phyloP scores from a whole-genome alignment of 2,329 filamentous ascomycete genomes.

The Phymatotrichopsis omnivora region DNA sequence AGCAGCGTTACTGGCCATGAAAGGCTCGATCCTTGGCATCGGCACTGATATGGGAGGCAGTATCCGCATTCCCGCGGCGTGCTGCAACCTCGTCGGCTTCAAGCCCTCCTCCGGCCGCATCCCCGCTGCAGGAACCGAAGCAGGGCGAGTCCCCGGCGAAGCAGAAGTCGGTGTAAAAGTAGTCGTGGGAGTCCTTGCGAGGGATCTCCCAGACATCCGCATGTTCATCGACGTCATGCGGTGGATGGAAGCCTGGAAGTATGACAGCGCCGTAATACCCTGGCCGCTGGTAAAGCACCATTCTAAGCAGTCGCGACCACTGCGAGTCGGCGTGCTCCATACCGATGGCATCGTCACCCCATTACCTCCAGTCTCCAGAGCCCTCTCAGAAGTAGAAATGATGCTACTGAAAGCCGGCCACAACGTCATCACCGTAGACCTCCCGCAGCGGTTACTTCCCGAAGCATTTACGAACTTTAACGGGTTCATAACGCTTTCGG shows the following conservation, averaged over 20 bases:
- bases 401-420: conserved; percentile 39
- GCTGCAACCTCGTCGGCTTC: conserved; percentile 43
- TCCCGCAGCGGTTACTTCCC: conserved; percentile 35
- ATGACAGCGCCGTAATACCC: conserved; percentile 38
- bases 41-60: conserved; percentile 51
- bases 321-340: conserved; percentile 41
- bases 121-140: conserved; percentile 38
- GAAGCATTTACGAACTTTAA: conserved; percentile 33
- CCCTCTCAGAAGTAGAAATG: conserved; percentile 41
- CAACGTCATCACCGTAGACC: conserved; percentile 50
- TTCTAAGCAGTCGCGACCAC: no score
- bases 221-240: conserved; percentile 46
- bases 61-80: conserved; percentile 40
- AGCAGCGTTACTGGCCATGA: conserved; percentile 49
- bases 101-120: conserved; percentile 39
- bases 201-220: conserved; percentile 43
- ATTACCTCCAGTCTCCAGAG: conserved; percentile 41
- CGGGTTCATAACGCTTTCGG: conserved; percentile 51
- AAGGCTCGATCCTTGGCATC: conserved; percentile 49
- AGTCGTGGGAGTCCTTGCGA: conserved; percentile 41
- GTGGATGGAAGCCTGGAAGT: conserved; percentile 42
- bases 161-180: conserved; percentile 43
- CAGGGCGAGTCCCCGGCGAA: conserved; percentile 44
- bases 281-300: conserved; percentile 35
- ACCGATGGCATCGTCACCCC: conserved; percentile 44